Conservation (phyloP, 805 yeast species). For the Cephaloascus fragrans region DNA sequence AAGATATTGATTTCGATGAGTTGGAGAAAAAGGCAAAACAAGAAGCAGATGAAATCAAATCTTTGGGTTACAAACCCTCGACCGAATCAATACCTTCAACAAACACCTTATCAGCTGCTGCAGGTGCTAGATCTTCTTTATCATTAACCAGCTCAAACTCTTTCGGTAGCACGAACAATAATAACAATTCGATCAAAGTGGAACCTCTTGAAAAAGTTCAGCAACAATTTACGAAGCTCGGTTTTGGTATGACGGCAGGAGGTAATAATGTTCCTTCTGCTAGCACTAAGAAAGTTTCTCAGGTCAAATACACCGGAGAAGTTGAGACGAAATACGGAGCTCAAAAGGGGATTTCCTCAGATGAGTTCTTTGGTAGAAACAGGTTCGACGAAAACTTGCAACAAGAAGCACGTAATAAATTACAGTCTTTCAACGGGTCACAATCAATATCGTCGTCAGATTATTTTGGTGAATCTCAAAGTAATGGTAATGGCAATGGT, state of each 20-base stretch:
- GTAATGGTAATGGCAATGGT: conserved; percentile 15
- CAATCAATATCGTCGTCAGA: conserved; percentile 86
- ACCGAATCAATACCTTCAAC: conserved; percentile 5
- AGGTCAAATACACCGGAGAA: conserved; percentile 62
- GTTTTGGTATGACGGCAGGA: conserved; percentile 81
- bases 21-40: conserved; percentile 69
- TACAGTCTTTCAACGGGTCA: conserved; percentile 78
- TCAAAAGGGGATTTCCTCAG: conserved; percentile 94
- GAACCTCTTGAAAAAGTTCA: conserved; percentile 38
- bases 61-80: conserved; percentile 40
- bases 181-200: too few relatives aligned
- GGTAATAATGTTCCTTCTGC: conserved; percentile 15
- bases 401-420: conserved; percentile 71
- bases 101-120: conserved; percentile 8
- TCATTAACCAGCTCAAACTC: not conserved
- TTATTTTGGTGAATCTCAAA: conserved; percentile 82
- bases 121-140: conserved; percentile 7
- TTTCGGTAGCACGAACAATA: too few relatives aligned
- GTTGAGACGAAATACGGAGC: conserved; percentile 71
- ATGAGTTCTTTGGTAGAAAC: conserved; percentile 87
- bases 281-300: conserved; percentile 32
- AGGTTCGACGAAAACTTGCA: conserved; percentile 69
- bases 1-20: conserved; percentile 48
- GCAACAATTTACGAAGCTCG: conserved; percentile 70
- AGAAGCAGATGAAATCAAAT: conserved; percentile 64